Evolutionary conservation across 352 stramenopile genomes (phyloP).

Genomic region (Phytopythium delawarense): DNA sequence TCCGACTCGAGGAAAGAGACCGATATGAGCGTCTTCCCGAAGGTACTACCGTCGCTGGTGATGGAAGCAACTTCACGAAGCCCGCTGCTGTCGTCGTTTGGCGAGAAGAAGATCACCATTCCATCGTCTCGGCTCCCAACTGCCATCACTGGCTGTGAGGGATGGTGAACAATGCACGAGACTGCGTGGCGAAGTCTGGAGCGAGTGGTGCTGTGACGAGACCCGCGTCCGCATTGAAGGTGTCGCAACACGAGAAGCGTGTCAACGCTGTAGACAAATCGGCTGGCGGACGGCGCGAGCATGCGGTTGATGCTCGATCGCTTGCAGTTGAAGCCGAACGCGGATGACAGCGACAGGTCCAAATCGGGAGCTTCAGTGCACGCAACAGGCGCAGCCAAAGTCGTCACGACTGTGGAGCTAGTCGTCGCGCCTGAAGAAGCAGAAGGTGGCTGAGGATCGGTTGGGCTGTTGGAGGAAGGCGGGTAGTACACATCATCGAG

Average conservation of each 20-base stretch:
- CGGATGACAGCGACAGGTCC: slow-evolving; percentile 41
- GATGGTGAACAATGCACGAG: slow-evolving; percentile 47
- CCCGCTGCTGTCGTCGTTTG: background rate
- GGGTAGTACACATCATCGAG: slow-evolving; percentile 44
- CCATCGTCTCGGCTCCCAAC: slow-evolving; percentile 35
- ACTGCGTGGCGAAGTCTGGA: slow-evolving; percentile 42
- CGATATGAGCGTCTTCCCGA: slow-evolving; percentile 14
- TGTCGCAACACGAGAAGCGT: slow-evolving; percentile 40
- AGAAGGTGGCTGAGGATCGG: background rate
- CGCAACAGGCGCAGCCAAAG: background rate
- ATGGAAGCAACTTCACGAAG: background rate
- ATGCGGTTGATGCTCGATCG: slow-evolving; percentile 40
- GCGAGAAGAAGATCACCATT: slow-evolving; percentile 21
- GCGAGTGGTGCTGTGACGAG: slow-evolving; percentile 25
- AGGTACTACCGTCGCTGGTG: background rate
- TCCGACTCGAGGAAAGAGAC: slow-evolving; percentile 23
- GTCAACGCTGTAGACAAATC: slow-evolving; percentile 33
- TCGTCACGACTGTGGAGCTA: background rate
- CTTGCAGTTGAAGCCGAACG: slow-evolving; percentile 48
- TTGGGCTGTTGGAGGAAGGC: background rate
- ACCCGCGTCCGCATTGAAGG: slow-evolving; percentile 22
- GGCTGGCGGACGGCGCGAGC: slow-evolving; percentile 28
- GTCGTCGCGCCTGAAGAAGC: background rate
- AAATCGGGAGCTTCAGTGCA: slow-evolving; percentile 51
- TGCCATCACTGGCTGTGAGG: slow-evolving; percentile 33